phyloP scores from a whole-genome alignment of 768 basidiomycete species.

The Daedalea quercina region DNA sequence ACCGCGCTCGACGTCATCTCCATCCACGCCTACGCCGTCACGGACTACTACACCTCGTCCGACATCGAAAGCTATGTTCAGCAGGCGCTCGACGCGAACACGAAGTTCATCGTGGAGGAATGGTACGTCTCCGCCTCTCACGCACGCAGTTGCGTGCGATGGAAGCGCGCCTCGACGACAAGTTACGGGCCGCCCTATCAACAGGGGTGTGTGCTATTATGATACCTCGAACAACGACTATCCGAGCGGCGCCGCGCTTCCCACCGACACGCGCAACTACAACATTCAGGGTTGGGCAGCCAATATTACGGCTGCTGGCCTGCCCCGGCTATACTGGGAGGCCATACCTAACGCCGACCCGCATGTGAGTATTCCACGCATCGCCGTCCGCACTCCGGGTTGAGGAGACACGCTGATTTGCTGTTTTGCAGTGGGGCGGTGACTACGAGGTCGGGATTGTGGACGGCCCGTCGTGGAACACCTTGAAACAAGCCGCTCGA shows the following conservation, averaged over 20 bases:
- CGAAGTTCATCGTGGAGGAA: slow-evolving; percentile 31
- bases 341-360: slow-evolving; percentile 30
- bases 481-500: slow-evolving; percentile 13
- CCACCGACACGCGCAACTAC: slow-evolving; percentile 23
- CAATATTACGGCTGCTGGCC: slow-evolving; percentile 28
- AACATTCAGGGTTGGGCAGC: slow-evolving; percentile 28
- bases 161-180: background rate
- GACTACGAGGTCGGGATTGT: slow-evolving; percentile 21
- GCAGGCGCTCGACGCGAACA: slow-evolving; percentile 27
- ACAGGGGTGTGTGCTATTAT: slow-evolving; percentile 23
- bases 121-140: slow-evolving; percentile 18
- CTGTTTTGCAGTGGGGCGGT: slow-evolving; percentile 10
- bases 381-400: background rate
- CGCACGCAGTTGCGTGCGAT: too few species aligned
- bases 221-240: slow-evolving; percentile 23
- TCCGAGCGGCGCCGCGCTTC: slow-evolving; percentile 18
- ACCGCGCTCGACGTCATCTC: slow-evolving; percentile 28
- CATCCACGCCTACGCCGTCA: slow-evolving; percentile 31
- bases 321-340: slow-evolving; percentile 35
- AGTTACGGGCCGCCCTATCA: background rate
- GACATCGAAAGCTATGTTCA: slow-evolving; percentile 22
- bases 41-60: slow-evolving; percentile 21
- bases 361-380: slow-evolving; percentile 18
- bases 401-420: background rate
- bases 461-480: slow-evolving; percentile 15